phyloP scores from a whole-genome alignment of 1,139 yeast species.

The Zhuliangozyma blackwelliae region DNA sequence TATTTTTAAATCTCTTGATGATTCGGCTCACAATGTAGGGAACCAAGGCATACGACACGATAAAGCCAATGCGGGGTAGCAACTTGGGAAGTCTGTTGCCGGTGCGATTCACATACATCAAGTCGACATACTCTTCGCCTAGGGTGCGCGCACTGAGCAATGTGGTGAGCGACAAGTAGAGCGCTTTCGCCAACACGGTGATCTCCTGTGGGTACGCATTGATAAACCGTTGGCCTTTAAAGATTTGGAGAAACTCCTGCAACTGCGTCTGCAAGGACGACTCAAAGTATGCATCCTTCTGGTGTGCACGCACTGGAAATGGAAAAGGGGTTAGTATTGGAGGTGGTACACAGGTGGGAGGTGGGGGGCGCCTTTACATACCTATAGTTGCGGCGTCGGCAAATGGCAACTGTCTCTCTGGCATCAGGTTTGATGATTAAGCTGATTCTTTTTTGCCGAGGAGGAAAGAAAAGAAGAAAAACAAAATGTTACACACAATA shows the following conservation, averaged over 20 bases:
- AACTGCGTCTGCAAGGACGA: constrained; percentile 51
- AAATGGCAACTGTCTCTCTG: constrained; percentile 32
- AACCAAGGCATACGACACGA: constrained; percentile 50
- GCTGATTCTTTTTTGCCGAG: too few relatives aligned
- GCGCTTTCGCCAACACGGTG: constrained; percentile 50
- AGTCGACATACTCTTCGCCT: constrained; percentile 93
- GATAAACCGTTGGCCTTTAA: constrained; percentile 66
- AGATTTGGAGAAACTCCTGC: constrained; percentile 49
- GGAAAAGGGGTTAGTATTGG: constrained; percentile 4
- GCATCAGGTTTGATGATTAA: too few relatives aligned
- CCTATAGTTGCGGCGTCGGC: constrained; percentile 50
- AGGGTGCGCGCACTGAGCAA: constrained; percentile 72
- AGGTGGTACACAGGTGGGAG: constrained; percentile 9
- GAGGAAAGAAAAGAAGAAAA: too few relatives aligned
- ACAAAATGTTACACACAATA: too few relatives aligned
- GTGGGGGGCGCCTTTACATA: too few relatives aligned
- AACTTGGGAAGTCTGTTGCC: constrained; percentile 50
- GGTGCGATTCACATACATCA: constrained; percentile 57
- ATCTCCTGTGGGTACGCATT: constrained; percentile 64
- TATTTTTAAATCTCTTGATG: constrained; percentile 22
- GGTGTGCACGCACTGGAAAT: constrained; percentile 65
- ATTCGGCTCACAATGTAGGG: constrained; percentile 48
- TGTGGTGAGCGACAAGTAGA: constrained; percentile 71
- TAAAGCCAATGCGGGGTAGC: constrained; percentile 47
- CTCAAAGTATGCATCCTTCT: constrained; percentile 77